Conservation (phyloP, 495 filamentous ascomycete species). For the Tirmania nivea region DNA sequence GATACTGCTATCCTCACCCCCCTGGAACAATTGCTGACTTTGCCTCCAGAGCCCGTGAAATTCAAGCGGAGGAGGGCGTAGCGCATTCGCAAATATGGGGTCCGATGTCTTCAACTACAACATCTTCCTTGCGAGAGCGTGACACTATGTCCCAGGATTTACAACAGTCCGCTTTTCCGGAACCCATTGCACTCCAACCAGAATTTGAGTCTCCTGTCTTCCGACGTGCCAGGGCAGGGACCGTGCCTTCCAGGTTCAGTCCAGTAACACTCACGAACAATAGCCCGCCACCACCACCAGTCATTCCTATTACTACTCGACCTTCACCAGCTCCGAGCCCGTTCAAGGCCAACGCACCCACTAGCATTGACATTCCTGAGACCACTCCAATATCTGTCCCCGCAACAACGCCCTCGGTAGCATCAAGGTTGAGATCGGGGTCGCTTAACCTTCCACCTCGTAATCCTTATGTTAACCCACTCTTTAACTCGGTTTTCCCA, state of each 20-base stretch:
- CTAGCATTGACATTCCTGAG: slow-evolving; percentile 38
- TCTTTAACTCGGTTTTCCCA: slow-evolving; percentile 52
- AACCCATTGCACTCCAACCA: slow-evolving; percentile 47
- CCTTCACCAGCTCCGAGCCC: slow-evolving; percentile 82
- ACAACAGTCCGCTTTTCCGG: slow-evolving; percentile 82
- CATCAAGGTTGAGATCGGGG: slow-evolving; percentile 77
- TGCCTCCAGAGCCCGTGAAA: slow-evolving; percentile 58
- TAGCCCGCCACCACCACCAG: slow-evolving; percentile 34
- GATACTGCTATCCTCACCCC: no score
- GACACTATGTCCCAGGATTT: slow-evolving; percentile 72
- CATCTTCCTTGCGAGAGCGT: slow-evolving; percentile 72
- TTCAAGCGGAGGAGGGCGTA: slow-evolving; percentile 84
- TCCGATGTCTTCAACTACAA: slow-evolving; percentile 68
- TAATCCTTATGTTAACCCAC: slow-evolving; percentile 53
- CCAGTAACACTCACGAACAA: slow-evolving; percentile 39
- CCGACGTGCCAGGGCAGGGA: slow-evolving; percentile 70
- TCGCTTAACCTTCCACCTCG: slow-evolving; percentile 68
- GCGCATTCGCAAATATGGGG: slow-evolving; percentile 70
- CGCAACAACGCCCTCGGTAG: slow-evolving; percentile 34
- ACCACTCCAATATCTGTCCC: slow-evolving; percentile 32
- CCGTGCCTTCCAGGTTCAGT: slow-evolving; percentile 84
- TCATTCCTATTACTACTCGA: slow-evolving; percentile 56
- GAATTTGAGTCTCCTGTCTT: slow-evolving; percentile 35
- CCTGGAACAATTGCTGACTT: slow-evolving; percentile 7
- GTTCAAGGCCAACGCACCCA: slow-evolving; percentile 57